Evolutionary conservation across 2,329 filamentous ascomycete species (phyloP).

Genomic region (Calonectria henricotiae): DNA sequence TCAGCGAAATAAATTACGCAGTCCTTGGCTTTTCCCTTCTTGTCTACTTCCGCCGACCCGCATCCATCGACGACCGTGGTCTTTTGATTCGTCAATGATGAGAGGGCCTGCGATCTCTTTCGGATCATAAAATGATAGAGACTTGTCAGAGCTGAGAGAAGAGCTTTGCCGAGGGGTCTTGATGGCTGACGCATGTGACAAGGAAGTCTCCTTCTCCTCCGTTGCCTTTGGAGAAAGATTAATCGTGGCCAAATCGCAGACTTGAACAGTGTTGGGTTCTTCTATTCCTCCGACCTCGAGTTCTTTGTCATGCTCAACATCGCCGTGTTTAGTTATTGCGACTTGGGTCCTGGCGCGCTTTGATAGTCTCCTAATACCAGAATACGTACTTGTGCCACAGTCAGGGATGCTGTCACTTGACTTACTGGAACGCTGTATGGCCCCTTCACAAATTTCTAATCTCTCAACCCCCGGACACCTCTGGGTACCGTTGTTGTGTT

Average conservation of each 20-base stretch:
- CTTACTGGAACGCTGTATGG: conserved; percentile 31
- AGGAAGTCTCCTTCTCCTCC: neutral
- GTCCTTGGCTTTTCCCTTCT: conserved; percentile 59
- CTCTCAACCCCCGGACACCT: conserved; percentile 36
- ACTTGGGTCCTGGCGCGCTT: conserved; percentile 33
- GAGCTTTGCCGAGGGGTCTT: conserved; percentile 36
- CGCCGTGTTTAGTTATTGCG: conserved; percentile 29
- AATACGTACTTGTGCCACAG: conserved; percentile 35
- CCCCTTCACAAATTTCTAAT: neutral
- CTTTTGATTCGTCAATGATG: conserved; percentile 31
- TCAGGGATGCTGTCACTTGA: conserved; percentile 38
- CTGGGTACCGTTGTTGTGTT: conserved; percentile 72
- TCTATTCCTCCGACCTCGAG: conserved; percentile 23
- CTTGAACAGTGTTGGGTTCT: conserved; percentile 27
- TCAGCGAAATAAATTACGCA: conserved; percentile 64
- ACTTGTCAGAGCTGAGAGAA: conserved; percentile 31
- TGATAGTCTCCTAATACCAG: conserved; percentile 36
- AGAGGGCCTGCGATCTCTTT: conserved; percentile 40
- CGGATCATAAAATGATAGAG: conserved; percentile 4
- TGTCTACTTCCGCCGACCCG: conserved; percentile 58
- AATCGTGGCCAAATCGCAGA: conserved; percentile 32
- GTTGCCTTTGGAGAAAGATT: conserved; percentile 13
- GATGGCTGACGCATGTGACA: conserved; percentile 30
- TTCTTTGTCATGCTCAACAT: neutral
- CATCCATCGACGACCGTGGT: conserved; percentile 58